phyloP scores from a whole-genome alignment of 495 filamentous ascomycete species.

The Podospora comata region DNA sequence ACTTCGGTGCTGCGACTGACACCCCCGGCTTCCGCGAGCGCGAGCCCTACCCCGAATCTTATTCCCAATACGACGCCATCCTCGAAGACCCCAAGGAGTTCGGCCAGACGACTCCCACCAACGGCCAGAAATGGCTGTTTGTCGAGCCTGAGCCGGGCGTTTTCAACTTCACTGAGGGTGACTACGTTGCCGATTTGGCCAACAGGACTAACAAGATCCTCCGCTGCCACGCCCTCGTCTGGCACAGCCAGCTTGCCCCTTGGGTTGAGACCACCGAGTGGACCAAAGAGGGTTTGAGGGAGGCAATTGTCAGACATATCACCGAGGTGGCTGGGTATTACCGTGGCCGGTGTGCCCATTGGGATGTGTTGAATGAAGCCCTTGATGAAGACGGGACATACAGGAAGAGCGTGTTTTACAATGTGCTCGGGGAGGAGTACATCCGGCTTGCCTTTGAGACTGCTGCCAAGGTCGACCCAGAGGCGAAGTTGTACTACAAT shows the following conservation, averaged over 20 bases:
- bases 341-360: conserved; percentile 49
- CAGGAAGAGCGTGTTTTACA: conserved; percentile 52
- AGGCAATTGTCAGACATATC: conserved; percentile 50
- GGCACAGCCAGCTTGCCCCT: conserved; percentile 54
- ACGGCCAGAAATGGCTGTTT: conserved; percentile 53
- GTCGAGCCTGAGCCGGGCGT: conserved; percentile 40
- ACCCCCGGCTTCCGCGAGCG: conserved; percentile 40
- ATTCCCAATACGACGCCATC: conserved; percentile 34
- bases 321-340: conserved; percentile 51
- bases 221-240: conserved; percentile 57
- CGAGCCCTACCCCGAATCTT: conserved; percentile 26
- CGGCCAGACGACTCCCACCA: conserved; percentile 51
- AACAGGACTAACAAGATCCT: conserved; percentile 44
- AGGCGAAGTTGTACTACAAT: conserved; percentile 63
- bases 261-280: conserved; percentile 56
- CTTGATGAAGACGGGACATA: conserved; percentile 62
- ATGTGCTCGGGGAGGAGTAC: conserved; percentile 53
- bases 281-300: conserved; percentile 48
- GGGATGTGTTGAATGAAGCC: conserved; percentile 67
- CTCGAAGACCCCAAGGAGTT: conserved; percentile 44
- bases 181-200: conserved; percentile 47
- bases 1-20: conserved; percentile 52
- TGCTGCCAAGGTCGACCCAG: conserved; percentile 49
- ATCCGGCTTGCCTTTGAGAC: conserved; percentile 54
- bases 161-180: conserved; percentile 52